Conservation (phyloP, 192 early-diverging fungal species). For the Backusella liffmaniae region DNA sequence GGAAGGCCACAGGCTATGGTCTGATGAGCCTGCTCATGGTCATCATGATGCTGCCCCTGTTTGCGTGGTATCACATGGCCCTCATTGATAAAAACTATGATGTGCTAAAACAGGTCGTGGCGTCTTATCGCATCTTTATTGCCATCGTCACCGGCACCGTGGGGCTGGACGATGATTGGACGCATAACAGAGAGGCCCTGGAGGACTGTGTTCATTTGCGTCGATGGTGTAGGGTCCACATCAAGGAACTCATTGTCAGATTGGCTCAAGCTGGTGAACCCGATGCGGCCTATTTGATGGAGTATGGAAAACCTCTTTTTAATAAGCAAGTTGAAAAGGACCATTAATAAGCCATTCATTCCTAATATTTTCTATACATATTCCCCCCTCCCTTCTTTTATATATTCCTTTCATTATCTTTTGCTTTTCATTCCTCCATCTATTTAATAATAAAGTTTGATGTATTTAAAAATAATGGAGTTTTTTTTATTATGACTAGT, state of each 20-base stretch:
- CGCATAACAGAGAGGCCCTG: slow-evolving; percentile 12
- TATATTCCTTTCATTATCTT: neutral
- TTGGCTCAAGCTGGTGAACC: slow-evolving; percentile 3
- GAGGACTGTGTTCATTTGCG: slow-evolving; percentile 23
- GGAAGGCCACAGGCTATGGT: slow-evolving; percentile 31
- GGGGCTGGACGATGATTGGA: neutral
- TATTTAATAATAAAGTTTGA: neutral
- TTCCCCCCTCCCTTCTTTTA: neutral
- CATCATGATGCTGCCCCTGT: slow-evolving; percentile 33
- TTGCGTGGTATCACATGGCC: slow-evolving; percentile 46
- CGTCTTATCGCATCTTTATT: slow-evolving; percentile 35
- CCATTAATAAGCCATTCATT: neutral
- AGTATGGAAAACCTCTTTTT: slow-evolving; percentile 16
- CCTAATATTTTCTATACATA: neutral
- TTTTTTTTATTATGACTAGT: no score
- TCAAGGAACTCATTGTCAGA: neutral
- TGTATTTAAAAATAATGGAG: neutral
- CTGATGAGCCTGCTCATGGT: slow-evolving; percentile 16
- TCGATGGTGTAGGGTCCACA: slow-evolving; percentile 21
- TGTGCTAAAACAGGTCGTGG: slow-evolving; percentile 32
- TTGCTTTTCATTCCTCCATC: neutral
- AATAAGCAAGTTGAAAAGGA: neutral
- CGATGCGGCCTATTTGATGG: slow-evolving; percentile 16
- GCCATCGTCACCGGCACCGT: slow-evolving; percentile 23
- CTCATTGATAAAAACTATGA: slow-evolving; percentile 39